Evolutionary conservation across 2,329 filamentous ascomycete genomes (phyloP).

Genomic region (Penicillium sumatraense): DNA sequence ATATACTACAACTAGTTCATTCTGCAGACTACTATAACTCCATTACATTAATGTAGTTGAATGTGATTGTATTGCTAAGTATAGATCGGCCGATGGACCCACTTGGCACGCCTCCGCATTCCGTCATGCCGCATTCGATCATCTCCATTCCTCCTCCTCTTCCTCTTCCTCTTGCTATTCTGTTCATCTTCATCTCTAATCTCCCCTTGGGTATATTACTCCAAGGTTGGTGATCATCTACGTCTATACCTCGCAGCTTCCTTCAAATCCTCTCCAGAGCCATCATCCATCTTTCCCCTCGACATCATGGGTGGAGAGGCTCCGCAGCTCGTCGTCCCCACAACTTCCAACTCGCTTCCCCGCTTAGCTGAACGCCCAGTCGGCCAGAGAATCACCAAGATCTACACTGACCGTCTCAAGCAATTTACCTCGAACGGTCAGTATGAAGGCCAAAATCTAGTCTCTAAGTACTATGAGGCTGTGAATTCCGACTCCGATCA

Average conservation of each 20-base stretch:
- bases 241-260: too few species aligned
- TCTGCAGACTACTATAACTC: too few species aligned
- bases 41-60: background rate
- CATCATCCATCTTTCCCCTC: background rate
- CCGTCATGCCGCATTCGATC: background rate
- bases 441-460: constrained; percentile 75
- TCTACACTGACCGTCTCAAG: constrained; percentile 82
- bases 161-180: background rate
- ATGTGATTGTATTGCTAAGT: background rate
- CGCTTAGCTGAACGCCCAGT: constrained; percentile 58
- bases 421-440: constrained; percentile 81
- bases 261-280: background rate
- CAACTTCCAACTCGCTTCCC: constrained; percentile 51
- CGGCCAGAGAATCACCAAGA: constrained; percentile 80
- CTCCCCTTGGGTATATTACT: too few species aligned
- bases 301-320: constrained; percentile 43
- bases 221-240: too few species aligned
- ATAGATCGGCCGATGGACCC: background rate
- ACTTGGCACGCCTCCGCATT: background rate
- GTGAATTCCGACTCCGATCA: constrained; percentile 70
- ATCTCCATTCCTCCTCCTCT: background rate
- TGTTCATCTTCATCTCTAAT: background rate
- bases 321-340: constrained; percentile 31
- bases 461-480: constrained; percentile 77
- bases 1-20: too few species aligned